A percentile compares a stretch with the other conserved stretches of the same genome.
These are phyloP conservation scores for Diaporthe citri DNA, from an alignment of 2,329 filamentous ascomycete genomes.

Conservation along the genomic window DNA sequence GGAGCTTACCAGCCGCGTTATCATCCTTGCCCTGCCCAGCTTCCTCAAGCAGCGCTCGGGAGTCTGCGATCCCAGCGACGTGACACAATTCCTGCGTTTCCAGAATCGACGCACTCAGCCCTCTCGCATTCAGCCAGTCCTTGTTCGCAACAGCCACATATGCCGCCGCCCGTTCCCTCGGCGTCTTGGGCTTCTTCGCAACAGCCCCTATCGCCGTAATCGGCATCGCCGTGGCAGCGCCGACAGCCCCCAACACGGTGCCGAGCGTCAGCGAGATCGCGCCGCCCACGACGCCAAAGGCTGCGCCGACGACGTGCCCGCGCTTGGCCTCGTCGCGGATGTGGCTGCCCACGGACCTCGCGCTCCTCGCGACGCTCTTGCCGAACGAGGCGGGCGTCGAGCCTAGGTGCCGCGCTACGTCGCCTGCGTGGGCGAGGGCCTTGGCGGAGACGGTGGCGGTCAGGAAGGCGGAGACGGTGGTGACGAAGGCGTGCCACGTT, in stretches of 20 bases:
- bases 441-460: conserved; percentile 22
- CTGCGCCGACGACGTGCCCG: conserved; percentile 56
- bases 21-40: neutral
- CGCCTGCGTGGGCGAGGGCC: conserved; percentile 52
- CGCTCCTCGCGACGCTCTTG: conserved; percentile 52
- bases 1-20: neutral
- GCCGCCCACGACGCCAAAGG: conserved; percentile 52
- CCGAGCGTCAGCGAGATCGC: conserved; percentile 54
- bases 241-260: conserved; percentile 52
- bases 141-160: conserved; percentile 58
- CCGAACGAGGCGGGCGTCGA: conserved; percentile 52
- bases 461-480: conserved; percentile 15
- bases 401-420: conserved; percentile 53
- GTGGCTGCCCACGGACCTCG: conserved; percentile 52
- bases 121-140: conserved; percentile 57
- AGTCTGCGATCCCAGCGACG: neutral
- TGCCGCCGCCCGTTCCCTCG: conserved; percentile 55
- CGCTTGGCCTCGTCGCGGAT: conserved; percentile 53
- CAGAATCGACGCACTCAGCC: conserved; percentile 53
- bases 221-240: conserved; percentile 52
- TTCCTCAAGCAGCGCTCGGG: neutral
- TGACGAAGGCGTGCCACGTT: conserved; percentile 23
- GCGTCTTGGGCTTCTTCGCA: conserved; percentile 54
- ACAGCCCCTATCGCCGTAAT: conserved; percentile 50
- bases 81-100: conserved; percentile 44